Percentiles rank a stretch among this genome's conserved stretches.
Evolutionary conservation across 441 rosid species (phyloP).

Genomic region (Populus tomentosa): DNA sequence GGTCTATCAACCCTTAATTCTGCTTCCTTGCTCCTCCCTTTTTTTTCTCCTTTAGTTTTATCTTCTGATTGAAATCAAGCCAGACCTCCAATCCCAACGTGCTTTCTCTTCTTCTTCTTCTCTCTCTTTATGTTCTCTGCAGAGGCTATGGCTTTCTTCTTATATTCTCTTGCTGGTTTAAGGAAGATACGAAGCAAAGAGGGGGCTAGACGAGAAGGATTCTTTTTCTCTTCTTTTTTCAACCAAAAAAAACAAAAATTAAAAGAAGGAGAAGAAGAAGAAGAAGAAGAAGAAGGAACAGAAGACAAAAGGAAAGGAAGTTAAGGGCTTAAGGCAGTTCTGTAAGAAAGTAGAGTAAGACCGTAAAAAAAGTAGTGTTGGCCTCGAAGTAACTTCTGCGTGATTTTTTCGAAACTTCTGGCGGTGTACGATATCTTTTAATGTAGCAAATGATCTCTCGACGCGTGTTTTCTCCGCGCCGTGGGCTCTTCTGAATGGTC

Average conservation of each 20-base stretch:
- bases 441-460: not conserved
- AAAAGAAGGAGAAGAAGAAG: too few relatives aligned
- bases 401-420: not conserved
- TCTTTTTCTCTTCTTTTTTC: too few relatives aligned
- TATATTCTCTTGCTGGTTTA: not conserved
- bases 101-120: not conserved
- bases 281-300: too few relatives aligned
- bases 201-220: not conserved
- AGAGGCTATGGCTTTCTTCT: not conserved
- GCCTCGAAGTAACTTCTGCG: not conserved
- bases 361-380: not conserved
- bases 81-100: not conserved
- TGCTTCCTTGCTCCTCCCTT: conserved; percentile 27
- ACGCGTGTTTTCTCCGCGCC: not conserved
- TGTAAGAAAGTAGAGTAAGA: not conserved
- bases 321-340: not conserved
- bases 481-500: not conserved
- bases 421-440: not conserved
- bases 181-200: not conserved
- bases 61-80: not conserved
- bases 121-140: not conserved
- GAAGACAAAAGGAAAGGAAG: not conserved
- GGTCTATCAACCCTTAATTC: conserved; percentile 70
- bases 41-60: conserved; percentile 12
- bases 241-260: too few relatives aligned